Percentiles rank a stretch among this genome's conserved stretches.
Conservation (phyloP, 768 basidiomycete genomes). For the Trametes maxima region DNA sequence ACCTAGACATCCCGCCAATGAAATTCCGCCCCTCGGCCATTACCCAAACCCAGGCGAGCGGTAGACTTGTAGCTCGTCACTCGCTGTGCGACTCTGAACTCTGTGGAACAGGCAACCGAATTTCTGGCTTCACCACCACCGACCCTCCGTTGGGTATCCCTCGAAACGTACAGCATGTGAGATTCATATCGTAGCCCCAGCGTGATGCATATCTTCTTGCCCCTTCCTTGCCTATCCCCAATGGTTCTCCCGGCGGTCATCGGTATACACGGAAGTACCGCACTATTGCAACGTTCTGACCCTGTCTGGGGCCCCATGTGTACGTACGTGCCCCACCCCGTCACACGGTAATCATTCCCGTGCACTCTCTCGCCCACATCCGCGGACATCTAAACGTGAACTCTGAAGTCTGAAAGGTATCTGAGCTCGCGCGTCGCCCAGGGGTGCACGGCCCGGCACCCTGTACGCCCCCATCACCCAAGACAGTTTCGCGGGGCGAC, state of each 20-base stretch:
- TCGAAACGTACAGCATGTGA: no score
- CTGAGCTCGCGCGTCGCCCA: background rate
- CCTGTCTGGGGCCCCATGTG: background rate
- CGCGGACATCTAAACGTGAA: background rate
- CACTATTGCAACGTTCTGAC: background rate
- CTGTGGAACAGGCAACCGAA: no score
- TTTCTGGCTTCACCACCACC: no score
- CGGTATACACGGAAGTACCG: background rate
- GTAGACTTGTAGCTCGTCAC: no score
- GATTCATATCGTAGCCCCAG: no score
- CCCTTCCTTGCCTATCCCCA: background rate
- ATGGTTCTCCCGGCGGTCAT: background rate
- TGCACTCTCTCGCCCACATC: background rate
- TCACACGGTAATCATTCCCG: background rate
- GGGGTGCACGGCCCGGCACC: no score
- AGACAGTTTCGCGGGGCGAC: background rate
- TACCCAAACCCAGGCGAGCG: no score
- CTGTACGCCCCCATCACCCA: background rate
- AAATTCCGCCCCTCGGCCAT: no score
- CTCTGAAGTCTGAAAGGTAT: background rate
- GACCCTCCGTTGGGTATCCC: no score
- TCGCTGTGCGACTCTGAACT: no score
- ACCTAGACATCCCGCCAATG: background rate
- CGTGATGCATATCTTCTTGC: no score
- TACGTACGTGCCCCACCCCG: background rate